Conservation (phyloP, 2,329 filamentous ascomycete species). For the Cladosporium colombiae region DNA sequence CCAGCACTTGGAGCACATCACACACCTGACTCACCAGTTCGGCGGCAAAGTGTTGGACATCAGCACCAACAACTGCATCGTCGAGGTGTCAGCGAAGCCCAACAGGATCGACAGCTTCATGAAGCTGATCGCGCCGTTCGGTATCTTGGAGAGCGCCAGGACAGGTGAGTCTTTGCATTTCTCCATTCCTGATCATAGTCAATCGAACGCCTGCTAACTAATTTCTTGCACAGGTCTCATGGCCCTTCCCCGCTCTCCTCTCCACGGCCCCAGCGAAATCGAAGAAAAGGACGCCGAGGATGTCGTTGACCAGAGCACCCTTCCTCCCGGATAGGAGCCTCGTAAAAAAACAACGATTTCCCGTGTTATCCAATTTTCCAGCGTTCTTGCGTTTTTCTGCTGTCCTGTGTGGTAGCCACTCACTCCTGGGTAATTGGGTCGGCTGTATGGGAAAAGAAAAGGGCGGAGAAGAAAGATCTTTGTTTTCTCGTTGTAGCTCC, state of each 20-base stretch:
- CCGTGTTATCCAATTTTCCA: not conserved
- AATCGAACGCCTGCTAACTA: conserved; percentile 21
- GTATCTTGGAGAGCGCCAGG: conserved; percentile 91
- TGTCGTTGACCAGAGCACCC: conserved; percentile 88
- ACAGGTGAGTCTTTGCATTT: conserved; percentile 56
- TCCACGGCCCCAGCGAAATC: conserved; percentile 73
- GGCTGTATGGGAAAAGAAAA: not conserved
- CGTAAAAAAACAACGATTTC: not conserved
- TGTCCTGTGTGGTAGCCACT: not conserved
- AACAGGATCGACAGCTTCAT: conserved; percentile 94
- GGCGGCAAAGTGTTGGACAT: conserved; percentile 97
- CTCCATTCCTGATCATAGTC: too few relatives aligned
- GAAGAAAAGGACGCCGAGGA: conserved; percentile 87
- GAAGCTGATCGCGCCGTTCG: conserved; percentile 91
- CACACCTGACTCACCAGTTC: conserved; percentile 95
- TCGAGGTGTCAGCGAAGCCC: conserved; percentile 93
- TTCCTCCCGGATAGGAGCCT: conserved; percentile 75
- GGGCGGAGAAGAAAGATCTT: not conserved
- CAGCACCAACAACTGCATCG: conserved; percentile 97
- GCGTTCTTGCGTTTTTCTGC: conserved; percentile 14
- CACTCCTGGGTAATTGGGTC: not conserved
- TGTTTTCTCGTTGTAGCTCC: not conserved
- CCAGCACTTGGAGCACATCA: conserved; percentile 94
- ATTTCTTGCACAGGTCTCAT: conserved; percentile 68
- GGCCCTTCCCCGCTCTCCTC: conserved; percentile 90